A percentile compares a stretch with the other conserved stretches of the same genome.
Conservation (phyloP, 2,329 filamentous ascomycete species). For the Capronia epimyces region DNA sequence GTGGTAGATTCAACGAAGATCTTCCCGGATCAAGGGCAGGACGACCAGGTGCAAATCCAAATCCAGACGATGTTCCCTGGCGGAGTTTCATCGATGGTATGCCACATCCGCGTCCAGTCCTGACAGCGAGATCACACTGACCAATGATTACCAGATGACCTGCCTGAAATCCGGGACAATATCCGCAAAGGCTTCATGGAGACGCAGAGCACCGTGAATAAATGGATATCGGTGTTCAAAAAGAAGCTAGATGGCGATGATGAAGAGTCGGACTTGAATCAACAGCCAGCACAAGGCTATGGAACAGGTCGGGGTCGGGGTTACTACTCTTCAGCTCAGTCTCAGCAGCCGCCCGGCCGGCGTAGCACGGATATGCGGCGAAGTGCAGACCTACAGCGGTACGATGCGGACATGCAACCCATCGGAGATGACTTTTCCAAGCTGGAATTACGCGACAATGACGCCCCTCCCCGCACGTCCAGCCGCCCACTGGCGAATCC, state of each 20-base stretch:
- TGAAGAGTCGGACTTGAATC: constrained; percentile 55
- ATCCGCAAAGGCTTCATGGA: constrained; percentile 91
- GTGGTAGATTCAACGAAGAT: constrained; percentile 31
- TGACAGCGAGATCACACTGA: constrained; percentile 16
- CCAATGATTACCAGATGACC: constrained; percentile 58
- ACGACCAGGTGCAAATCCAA: constrained; percentile 36
- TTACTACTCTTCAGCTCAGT: not conserved
- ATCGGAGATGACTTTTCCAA: constrained; percentile 80
- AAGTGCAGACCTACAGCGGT: constrained; percentile 83
- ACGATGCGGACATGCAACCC: constrained; percentile 89
- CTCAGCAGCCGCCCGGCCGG: constrained; percentile 39
- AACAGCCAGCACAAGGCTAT: constrained; percentile 35
- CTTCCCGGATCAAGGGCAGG: constrained; percentile 30
- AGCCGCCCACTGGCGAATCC: constrained; percentile 67
- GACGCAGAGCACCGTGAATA: constrained; percentile 87
- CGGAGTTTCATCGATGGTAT: constrained; percentile 77
- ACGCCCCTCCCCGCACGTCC: constrained; percentile 52
- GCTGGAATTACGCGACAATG: constrained; percentile 58
- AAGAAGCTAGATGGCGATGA: constrained; percentile 92
- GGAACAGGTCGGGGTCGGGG: constrained; percentile 26
- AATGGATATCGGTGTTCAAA: constrained; percentile 84
- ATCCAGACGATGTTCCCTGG: constrained; percentile 49
- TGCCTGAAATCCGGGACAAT: constrained; percentile 88
- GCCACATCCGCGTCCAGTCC: not conserved
- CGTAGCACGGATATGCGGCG: constrained; percentile 61